Evolutionary conservation across 2,329 filamentous ascomycete species (phyloP), one percentile per base, ranked within the genome.

Genomic region (Claviceps pusilla): DNA sequence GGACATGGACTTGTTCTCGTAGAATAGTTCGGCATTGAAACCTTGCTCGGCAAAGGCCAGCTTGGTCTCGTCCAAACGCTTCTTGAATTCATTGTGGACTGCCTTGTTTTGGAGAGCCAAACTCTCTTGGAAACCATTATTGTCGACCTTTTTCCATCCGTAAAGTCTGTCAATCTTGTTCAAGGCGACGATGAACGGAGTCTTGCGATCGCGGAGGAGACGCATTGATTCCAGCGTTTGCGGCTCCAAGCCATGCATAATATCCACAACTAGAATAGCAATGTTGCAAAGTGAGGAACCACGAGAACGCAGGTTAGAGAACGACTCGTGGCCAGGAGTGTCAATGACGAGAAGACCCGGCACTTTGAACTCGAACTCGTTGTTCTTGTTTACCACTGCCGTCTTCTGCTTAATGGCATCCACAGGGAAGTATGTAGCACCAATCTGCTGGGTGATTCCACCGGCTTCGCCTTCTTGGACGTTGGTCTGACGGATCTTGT

Each of bases 111-210:
- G 93, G 64, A 94, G 78, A 45, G 82, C 81, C 68, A 98, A 75
- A 71, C 86, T 91, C 69, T 97, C 91, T 65, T 89, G 83, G 80
- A 98, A 97, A 56, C 93, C 93, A 68, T 98, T 98, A 80, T 98
- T 95, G 65, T 93, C 89, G 57, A 96, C 89, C 75, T 91, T 89
- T 77, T 95, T 95, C 93, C 94, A 98, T 68, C 89, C 89, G 68
- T 96, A 98, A 16, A 98, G 83, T 80, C 93, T 89, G 81, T 98
- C 93, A 62, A 98, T 97, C 78, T 98, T 98, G 84, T 98, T 98
- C 66, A 98, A 77, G 1, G 94, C 94, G 45, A 98, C 94, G 62
- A 98, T 95, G 75, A 98, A 98, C 5, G 93, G 93, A 28, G 93
- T 98, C 73, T 93, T 94, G 64, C 89, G 82, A 64, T 96, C 91